A percentile compares a stretch with the other conserved stretches of the same genome.
Evolutionary conservation across 768 basidiomycete genomes (phyloP).

Genomic region (Mycena rebaudengoi): DNA sequence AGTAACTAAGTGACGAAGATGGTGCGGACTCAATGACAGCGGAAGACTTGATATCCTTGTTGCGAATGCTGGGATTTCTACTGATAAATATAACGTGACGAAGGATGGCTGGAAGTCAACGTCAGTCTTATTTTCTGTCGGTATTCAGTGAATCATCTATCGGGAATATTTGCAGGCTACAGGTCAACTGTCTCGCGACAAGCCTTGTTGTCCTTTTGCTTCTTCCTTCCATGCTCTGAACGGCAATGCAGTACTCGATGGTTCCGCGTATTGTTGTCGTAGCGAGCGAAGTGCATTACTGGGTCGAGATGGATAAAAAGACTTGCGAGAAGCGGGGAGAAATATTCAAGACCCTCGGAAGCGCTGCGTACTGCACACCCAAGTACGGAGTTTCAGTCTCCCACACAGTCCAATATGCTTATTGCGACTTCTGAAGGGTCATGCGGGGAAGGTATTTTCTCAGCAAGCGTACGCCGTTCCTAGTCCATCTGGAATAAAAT

Average conservation of each 20-base stretch:
- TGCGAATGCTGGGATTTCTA: slow-evolving; percentile 34
- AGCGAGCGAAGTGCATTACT: slow-evolving; percentile 35
- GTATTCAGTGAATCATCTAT: too few species aligned
- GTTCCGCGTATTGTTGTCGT: slow-evolving; percentile 33
- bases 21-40: not conserved
- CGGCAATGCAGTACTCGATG: slow-evolving; percentile 17
- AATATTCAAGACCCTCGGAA: slow-evolving; percentile 24
- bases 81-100: slow-evolving; percentile 29
- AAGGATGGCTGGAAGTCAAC: slow-evolving; percentile 42
- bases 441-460: not conserved
- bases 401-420: not conserved
- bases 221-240: slow-evolving; percentile 34
- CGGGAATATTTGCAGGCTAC: too few species aligned
- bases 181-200: slow-evolving; percentile 42
- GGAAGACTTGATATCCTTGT: slow-evolving; percentile 36
- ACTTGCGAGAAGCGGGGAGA: slow-evolving; percentile 4
- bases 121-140: too few species aligned
- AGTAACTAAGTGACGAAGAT: slow-evolving; percentile 42
- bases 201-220: slow-evolving; percentile 37
- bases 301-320: not conserved
- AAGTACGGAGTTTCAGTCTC: not conserved
- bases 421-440: not conserved
- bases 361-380: slow-evolving; percentile 19
- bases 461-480: slow-evolving; percentile 13
- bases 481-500: not conserved